A percentile compares a stretch with the other conserved stretches of the same genome.
These are phyloP conservation scores for Hypoxylon perforatum DNA, from an alignment of 495 filamentous ascomycete genomes.

Conservation along the genomic window DNA sequence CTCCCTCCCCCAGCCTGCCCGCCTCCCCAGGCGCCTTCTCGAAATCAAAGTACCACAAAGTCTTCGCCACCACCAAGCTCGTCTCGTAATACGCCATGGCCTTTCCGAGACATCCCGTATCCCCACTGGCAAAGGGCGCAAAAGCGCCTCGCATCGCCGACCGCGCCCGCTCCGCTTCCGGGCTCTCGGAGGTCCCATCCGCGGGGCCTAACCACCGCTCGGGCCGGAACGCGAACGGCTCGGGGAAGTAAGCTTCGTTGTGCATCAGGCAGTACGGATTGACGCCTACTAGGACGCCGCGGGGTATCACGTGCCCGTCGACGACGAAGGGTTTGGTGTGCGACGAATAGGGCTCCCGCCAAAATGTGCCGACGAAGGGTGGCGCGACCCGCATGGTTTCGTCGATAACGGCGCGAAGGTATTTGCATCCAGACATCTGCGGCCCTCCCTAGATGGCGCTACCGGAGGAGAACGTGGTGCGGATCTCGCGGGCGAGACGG, in stretches of 20 bases:
- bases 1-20: conserved; percentile 22
- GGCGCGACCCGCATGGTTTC: conserved; percentile 68
- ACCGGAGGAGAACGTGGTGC: conserved; percentile 46
- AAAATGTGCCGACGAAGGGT: conserved; percentile 56
- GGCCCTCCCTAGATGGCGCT: conserved; percentile 49
- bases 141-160: neutral
- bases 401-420: conserved; percentile 62
- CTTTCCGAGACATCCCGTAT: conserved; percentile 54
- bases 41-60: conserved; percentile 49
- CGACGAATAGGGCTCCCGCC: conserved; percentile 46
- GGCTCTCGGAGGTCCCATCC: neutral
- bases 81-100: conserved; percentile 54
- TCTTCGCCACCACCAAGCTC: conserved; percentile 42
- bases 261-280: conserved; percentile 54
- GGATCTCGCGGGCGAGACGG: conserved; percentile 53
- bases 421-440: conserved; percentile 61
- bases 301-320: conserved; percentile 39
- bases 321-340: conserved; percentile 14
- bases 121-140: neutral
- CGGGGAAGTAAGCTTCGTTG: conserved; percentile 52
- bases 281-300: conserved; percentile 50
- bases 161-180: neutral
- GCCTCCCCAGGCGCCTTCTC: conserved; percentile 16
- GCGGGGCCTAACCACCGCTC: conserved; percentile 54
- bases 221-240: conserved; percentile 53